These are phyloP conservation scores for Lipomyces yarrowii DNA, from an alignment of 1,139 yeast genomes.

Conservation along the genomic window DNA sequence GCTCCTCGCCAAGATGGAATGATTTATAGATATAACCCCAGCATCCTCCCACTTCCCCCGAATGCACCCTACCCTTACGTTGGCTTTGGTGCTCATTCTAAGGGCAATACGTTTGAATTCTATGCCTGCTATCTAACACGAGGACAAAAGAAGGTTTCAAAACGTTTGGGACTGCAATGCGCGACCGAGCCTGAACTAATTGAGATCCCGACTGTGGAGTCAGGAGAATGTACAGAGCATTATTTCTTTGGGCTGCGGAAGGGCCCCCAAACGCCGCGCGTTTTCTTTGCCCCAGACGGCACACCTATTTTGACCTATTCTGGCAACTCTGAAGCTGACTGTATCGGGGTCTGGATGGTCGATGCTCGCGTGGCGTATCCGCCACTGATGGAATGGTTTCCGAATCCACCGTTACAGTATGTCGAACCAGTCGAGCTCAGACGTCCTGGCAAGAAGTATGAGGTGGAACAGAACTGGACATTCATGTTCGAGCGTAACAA, in stretches of 20 bases:
- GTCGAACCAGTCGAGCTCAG: constrained; percentile 23
- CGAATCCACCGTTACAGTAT: constrained; percentile 17
- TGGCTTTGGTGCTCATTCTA: constrained; percentile 22
- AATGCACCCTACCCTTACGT: constrained; percentile 21
- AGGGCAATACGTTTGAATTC: constrained; percentile 20
- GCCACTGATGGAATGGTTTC: constrained; percentile 19
- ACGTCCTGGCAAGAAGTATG: constrained; percentile 24
- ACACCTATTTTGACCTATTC: constrained; percentile 26
- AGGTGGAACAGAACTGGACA: constrained; percentile 27
- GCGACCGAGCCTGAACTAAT: constrained; percentile 23
- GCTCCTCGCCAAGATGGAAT: constrained; percentile 8
- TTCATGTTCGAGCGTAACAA: constrained; percentile 25
- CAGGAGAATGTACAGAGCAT: constrained; percentile 25
- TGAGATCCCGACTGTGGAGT: constrained; percentile 16
- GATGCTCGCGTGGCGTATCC: constrained; percentile 25
- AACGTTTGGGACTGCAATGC: constrained; percentile 30
- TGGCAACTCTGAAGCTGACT: constrained; percentile 23
- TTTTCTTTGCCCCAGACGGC: constrained; percentile 27
- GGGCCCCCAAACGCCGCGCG: constrained; percentile 31
- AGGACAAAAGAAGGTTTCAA: constrained; percentile 22
- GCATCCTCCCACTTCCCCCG: constrained; percentile 24
- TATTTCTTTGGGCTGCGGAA: constrained; percentile 20
- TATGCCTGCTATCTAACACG: constrained; percentile 24
- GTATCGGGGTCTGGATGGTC: constrained; percentile 28
- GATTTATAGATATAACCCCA: constrained; percentile 22